These are phyloP conservation scores for Fusarium brachygibbosum DNA, from an alignment of 2,329 filamentous ascomycete species.

Conservation along the genomic window DNA sequence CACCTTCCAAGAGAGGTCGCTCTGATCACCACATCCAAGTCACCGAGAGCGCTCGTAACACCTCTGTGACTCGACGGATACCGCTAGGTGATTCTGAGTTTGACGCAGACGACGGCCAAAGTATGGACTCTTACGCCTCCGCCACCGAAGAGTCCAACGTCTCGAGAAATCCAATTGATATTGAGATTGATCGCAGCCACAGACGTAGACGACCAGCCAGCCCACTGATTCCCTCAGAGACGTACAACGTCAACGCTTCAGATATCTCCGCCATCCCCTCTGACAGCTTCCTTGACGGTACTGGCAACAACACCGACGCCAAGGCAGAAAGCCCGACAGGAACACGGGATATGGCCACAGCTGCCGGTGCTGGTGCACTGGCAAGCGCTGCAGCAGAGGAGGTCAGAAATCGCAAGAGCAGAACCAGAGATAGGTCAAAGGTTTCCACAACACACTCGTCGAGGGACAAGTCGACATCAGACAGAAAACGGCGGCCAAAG, in stretches of 20 bases:
- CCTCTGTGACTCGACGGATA: conserved; percentile 68
- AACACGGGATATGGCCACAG: conserved; percentile 55
- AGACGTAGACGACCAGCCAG: conserved; percentile 75
- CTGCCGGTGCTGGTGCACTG: conserved; percentile 53
- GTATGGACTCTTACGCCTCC: conserved; percentile 81
- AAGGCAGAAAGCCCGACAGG: conserved; percentile 60
- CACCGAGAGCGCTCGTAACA: conserved; percentile 82
- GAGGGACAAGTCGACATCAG: conserved; percentile 59
- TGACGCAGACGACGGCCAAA: conserved; percentile 73
- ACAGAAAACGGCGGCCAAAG: conserved; percentile 63
- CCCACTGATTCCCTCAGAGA: conserved; percentile 73
- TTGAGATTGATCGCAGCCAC: conserved; percentile 80
- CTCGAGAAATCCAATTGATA: conserved; percentile 83
- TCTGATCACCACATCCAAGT: conserved; percentile 86
- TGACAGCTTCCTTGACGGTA: conserved; percentile 73
- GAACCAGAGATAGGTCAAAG: conserved; percentile 60
- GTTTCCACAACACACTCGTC: conserved; percentile 56
- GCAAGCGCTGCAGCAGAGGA: conserved; percentile 60
- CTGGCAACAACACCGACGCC: conserved; percentile 60
- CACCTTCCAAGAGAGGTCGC: conserved; percentile 76
- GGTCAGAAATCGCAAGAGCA: conserved; percentile 60
- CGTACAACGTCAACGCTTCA: conserved; percentile 76
- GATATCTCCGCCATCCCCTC: conserved; percentile 85
- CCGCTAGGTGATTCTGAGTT: conserved; percentile 62
- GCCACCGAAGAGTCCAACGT: conserved; percentile 84